A percentile compares a stretch with the other conserved stretches of the same genome.
Conservation (phyloP, 1,139 yeast species). For the Hyphopichia pseudoburtonii region DNA sequence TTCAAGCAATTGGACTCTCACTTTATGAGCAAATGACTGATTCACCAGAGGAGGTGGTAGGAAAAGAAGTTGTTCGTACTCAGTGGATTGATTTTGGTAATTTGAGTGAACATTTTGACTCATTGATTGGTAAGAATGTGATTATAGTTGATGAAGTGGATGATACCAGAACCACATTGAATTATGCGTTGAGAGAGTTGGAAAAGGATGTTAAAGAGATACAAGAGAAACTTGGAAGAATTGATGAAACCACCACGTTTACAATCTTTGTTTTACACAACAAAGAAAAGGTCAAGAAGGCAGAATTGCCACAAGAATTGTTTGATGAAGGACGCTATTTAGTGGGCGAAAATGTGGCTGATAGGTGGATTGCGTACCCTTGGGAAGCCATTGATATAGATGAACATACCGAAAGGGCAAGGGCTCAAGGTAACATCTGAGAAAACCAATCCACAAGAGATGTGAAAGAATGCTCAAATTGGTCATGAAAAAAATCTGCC, state of each 20-base stretch:
- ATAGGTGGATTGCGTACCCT: conserved; percentile 63
- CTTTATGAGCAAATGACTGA: conserved; percentile 57
- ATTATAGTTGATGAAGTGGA: conserved; percentile 70
- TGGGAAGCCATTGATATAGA: conserved; percentile 61
- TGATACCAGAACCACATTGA: conserved; percentile 66
- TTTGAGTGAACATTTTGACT: conserved; percentile 51
- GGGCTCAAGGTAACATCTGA: conserved; percentile 35
- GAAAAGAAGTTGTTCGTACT: conserved; percentile 61
- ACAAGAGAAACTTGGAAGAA: conserved; percentile 45
- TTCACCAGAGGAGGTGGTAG: conserved; percentile 47
- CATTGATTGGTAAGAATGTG: conserved; percentile 58
- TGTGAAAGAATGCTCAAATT: no score
- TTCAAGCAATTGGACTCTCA: conserved; percentile 64
- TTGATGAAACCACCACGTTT: conserved; percentile 43
- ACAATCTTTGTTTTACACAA: conserved; percentile 61
- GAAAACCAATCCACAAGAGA: no score
- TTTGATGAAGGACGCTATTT: conserved; percentile 50
- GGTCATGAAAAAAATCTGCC: no score
- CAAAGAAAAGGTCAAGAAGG: conserved; percentile 56
- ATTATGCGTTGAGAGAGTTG: conserved; percentile 59
- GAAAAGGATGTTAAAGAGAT: conserved; percentile 57
- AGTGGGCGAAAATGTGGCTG: conserved; percentile 54
- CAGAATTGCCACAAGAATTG: conserved; percentile 46
- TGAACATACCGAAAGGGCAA: conserved; percentile 38
- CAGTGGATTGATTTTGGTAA: conserved; percentile 68